A percentile compares a stretch with the other conserved stretches of the same genome.
Evolutionary conservation across 129 eudicot species (phyloP).

Genomic region (Centella asiatica): DNA sequence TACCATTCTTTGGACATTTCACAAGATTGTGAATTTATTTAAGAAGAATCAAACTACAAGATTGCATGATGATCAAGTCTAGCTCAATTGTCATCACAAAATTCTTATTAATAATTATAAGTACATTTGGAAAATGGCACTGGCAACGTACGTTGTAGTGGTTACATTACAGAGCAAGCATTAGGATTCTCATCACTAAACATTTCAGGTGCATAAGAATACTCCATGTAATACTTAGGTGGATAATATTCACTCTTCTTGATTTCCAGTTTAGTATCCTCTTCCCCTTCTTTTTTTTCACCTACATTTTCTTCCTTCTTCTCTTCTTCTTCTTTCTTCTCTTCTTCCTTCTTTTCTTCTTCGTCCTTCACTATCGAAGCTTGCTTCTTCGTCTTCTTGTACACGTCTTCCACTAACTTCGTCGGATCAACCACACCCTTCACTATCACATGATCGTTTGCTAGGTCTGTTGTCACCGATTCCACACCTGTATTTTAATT

Average conservation of each 20-base stretch:
- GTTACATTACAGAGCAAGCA: constrained; percentile 71
- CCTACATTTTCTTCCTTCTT: constrained; percentile 19
- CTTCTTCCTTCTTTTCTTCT: constrained; percentile 31
- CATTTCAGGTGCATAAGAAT: constrained; percentile 55
- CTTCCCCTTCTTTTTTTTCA: constrained; percentile 28
- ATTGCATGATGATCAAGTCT: not conserved
- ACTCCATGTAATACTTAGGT: constrained; percentile 50
- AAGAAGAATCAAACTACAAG: constrained; percentile 1
- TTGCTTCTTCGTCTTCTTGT: constrained; percentile 68
- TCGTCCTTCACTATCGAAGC: constrained; percentile 47
- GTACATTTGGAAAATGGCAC: constrained; percentile 17
- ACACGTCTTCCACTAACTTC: constrained; percentile 43
- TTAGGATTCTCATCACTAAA: constrained; percentile 86
- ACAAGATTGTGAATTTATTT: no score
- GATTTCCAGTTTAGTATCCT: constrained; percentile 28
- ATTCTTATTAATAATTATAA: constrained; percentile 1
- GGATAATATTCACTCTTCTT: constrained; percentile 56
- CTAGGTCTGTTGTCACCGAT: constrained; percentile 53
- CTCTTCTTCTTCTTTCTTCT: constrained; percentile 36
- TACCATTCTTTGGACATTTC: no score
- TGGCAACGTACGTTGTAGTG: not conserved
- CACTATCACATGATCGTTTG: constrained; percentile 51
- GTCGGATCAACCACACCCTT: constrained; percentile 63
- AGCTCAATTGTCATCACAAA: constrained; percentile 3
- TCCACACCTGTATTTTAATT: constrained; percentile 47